Percentiles rank a stretch among this genome's conserved stretches.
These are phyloP conservation scores for Thelephora ganbajun DNA, from an alignment of 768 basidiomycete genomes.

Conservation along the genomic window DNA sequence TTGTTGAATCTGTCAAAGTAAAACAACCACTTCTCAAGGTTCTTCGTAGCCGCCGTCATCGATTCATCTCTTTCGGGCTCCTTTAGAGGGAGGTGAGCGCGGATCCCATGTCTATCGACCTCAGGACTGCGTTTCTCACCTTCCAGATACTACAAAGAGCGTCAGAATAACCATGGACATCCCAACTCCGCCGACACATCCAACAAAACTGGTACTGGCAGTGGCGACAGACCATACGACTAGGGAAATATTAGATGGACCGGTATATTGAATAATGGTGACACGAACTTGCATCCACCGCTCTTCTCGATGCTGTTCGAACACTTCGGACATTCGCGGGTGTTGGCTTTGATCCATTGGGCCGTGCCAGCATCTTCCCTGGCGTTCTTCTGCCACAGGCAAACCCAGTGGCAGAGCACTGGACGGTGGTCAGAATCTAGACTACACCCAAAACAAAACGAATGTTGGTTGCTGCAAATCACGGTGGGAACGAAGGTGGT, in stretches of 20 bases:
- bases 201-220: constrained; percentile 97
- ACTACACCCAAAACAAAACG: constrained; percentile 91
- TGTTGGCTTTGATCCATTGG: constrained; percentile 99
- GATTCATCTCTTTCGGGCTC: constrained; percentile 60
- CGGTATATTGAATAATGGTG: not conserved
- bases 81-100: constrained; percentile 16
- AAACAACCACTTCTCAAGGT: constrained; percentile 18
- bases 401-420: constrained; percentile 73
- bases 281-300: constrained; percentile 94
- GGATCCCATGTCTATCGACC: too few species aligned
- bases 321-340: constrained; percentile 91
- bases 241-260: constrained; percentile 16
- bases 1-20: constrained; percentile 99
- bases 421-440: constrained; percentile 89
- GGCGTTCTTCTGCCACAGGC: constrained; percentile 92
- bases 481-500: constrained; percentile 81
- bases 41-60: constrained; percentile 25
- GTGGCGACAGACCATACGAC: constrained; percentile 99
- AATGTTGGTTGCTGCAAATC: constrained; percentile 56
- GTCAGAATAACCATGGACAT: constrained; percentile 12
- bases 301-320: constrained; percentile 99
- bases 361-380: constrained; percentile 95
- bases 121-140: too few species aligned
- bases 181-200: constrained; percentile 72
- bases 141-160: constrained; percentile 14